Conservation (phyloP, 306 rosid species). For the Echinosophora koreensis region DNA sequence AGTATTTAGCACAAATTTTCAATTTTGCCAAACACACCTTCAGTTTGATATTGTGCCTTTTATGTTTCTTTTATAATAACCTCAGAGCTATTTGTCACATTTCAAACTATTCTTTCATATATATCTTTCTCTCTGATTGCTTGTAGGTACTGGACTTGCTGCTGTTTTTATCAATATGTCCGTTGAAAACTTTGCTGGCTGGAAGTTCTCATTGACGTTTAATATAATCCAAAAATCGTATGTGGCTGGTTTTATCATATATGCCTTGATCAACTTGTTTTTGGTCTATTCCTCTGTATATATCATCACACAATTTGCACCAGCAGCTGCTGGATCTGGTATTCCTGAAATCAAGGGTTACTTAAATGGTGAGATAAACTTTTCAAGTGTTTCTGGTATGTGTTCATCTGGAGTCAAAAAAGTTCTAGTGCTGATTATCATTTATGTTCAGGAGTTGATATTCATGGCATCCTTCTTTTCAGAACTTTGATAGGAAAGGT, state of each 20-base stretch:
- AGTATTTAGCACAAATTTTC: too few species aligned
- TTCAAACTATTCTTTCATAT: background rate
- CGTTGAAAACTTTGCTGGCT: slow-evolving; percentile 98
- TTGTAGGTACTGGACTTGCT: slow-evolving; percentile 93
- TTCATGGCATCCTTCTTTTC: slow-evolving; percentile 86
- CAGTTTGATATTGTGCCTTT: too few species aligned
- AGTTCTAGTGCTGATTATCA: slow-evolving; percentile 45
- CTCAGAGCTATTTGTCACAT: background rate
- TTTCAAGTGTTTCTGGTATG: slow-evolving; percentile 37
- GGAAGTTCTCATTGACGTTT: slow-evolving; percentile 95
- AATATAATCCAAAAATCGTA: slow-evolving; percentile 91
- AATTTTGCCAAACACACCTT: too few species aligned
- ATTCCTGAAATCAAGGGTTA: slow-evolving; percentile 99
- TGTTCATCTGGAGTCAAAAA: slow-evolving; percentile 10
- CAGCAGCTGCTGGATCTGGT: slow-evolving; percentile 98
- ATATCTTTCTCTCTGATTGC: slow-evolving; percentile 31
- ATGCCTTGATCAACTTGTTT: slow-evolving; percentile 79
- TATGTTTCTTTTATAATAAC: background rate
- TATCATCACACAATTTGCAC: slow-evolving; percentile 91
- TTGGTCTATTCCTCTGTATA: slow-evolving; percentile 87
- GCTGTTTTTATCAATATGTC: slow-evolving; percentile 94
- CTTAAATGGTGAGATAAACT: slow-evolving; percentile 77
- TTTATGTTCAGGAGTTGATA: slow-evolving; percentile 77
- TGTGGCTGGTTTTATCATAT: slow-evolving; percentile 82
- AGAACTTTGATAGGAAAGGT: slow-evolving; percentile 99